Evolutionary conservation across 106 monocot species (phyloP), one percentile per base, ranked within the genome.

Genomic region (Narthecium ossifragum): DNA sequence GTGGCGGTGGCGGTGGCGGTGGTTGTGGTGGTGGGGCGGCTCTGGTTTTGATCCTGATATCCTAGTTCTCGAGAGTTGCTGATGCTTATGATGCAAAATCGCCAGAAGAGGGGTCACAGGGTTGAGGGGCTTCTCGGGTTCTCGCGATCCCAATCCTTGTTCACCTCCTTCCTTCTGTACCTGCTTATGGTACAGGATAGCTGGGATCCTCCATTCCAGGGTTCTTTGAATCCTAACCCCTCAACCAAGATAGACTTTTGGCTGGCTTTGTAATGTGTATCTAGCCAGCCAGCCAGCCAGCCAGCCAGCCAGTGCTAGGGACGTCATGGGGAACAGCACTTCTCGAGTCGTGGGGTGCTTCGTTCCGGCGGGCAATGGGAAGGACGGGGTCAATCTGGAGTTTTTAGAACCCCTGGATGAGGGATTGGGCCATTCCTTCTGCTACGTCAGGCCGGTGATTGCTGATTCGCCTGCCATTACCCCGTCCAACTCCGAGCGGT

Each of bases 391-490:
- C 59, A 76, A 84, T 61, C 57, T 98, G 46, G 96, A 98, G 23
- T 90, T 98, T 49, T 62, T 98, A 9, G 86, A 98, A 64, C 90
- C 96, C 31, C 73, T 98, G 20, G 96, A 96, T 57, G 94, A 96
- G 53, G 94, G 94, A 5, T 61, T 96, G 29, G 94, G 94, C 21
- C 94, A 96, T 61, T 96, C 94, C 47, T 96, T 96, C 78, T 96
- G 94, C 40, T 96, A 96, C 57, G 94, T 96, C 31, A 70, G 90
- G 55, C 93, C 93, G 4, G 71, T 72, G 43, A 74, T 82, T 7
- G 51, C 62, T 0, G 93, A 94, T 73, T 94, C 93, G 26, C 89
- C 89, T 1, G 86, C 67, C 38, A 78, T 86, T 34, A 96, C 94
- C n/a, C 94, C 94, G 2, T 90, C 86, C 5, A 86, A 80, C 54